Conservation (phyloP, 2,329 filamentous ascomycete genomes). For the Monosporascus sp. region DNA sequence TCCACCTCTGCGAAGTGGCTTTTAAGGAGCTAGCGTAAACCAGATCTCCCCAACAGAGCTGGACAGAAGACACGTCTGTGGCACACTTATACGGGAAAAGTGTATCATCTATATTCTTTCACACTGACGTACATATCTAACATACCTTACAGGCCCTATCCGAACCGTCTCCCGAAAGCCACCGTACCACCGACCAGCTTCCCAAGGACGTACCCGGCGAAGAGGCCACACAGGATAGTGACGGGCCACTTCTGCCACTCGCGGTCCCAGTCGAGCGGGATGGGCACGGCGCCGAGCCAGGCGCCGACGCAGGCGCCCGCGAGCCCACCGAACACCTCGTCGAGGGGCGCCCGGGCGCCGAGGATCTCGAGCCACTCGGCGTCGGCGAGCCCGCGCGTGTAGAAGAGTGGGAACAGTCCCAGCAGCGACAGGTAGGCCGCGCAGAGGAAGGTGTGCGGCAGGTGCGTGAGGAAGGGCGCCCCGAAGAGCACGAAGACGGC, state of each 20-base stretch:
- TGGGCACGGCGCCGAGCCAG: conserved; percentile 91
- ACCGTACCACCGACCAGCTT: conserved; percentile 53
- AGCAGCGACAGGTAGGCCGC: conserved; percentile 79
- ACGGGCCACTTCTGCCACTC: conserved; percentile 99
- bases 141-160: neutral
- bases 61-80: too few species aligned
- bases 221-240: conserved; percentile 79
- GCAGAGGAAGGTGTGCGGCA: conserved; percentile 71
- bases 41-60: too few species aligned
- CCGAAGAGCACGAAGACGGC: conserved; percentile 78
- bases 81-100: too few species aligned
- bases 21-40: too few species aligned
- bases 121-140: too few species aligned
- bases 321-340: conserved; percentile 77
- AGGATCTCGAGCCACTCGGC: conserved; percentile 65
- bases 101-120: too few species aligned
- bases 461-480: conserved; percentile 79
- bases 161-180: conserved; percentile 40
- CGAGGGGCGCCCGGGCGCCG: conserved; percentile 64
- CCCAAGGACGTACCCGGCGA: conserved; percentile 70
- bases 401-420: conserved; percentile 73
- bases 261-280: conserved; percentile 97
- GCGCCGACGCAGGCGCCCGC: conserved; percentile 75
- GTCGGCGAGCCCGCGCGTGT: conserved; percentile 73
- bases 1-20: too few species aligned